These are phyloP conservation scores for Eutypella sp. DNA, from an alignment of 2,329 filamentous ascomycete species.

Conservation along the genomic window DNA sequence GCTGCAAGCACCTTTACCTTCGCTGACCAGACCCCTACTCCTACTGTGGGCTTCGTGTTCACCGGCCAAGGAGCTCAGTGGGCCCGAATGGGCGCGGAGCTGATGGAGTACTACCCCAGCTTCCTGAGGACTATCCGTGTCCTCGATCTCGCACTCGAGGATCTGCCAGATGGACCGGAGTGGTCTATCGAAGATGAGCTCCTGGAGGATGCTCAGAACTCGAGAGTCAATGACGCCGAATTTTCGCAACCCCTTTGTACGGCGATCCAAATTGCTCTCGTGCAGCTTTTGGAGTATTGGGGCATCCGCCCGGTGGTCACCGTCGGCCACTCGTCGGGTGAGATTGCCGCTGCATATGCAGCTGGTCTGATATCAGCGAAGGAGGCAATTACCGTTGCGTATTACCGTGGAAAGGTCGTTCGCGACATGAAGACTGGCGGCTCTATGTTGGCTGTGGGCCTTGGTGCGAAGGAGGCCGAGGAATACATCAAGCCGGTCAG, in stretches of 20 bases:
- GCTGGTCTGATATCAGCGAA: constrained; percentile 40
- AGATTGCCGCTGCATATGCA: constrained; percentile 40
- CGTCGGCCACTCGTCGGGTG: constrained; percentile 27
- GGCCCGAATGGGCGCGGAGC: constrained; percentile 20
- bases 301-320: constrained; percentile 28
- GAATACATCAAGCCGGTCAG: not conserved
- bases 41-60: constrained; percentile 14
- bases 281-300: constrained; percentile 29
- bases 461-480: constrained; percentile 5
- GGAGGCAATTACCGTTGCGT: constrained; percentile 38
- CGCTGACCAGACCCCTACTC: not conserved
- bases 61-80: constrained; percentile 28
- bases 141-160: constrained; percentile 10
- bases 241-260: constrained; percentile 32
- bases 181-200: constrained; percentile 8
- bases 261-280: constrained; percentile 33
- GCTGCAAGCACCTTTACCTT: not conserved
- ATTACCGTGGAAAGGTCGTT: constrained; percentile 35
- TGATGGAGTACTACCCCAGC: constrained; percentile 8
- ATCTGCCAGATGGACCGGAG: constrained; percentile 7
- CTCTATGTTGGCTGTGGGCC: constrained; percentile 16
- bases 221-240: constrained; percentile 2
- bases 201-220: not conserved
- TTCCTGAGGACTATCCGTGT: constrained; percentile 9
- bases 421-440: constrained; percentile 34